Evolutionary conservation across 176 grass and related monocot genomes (phyloP).

Genomic region (Musa acuminata): DNA sequence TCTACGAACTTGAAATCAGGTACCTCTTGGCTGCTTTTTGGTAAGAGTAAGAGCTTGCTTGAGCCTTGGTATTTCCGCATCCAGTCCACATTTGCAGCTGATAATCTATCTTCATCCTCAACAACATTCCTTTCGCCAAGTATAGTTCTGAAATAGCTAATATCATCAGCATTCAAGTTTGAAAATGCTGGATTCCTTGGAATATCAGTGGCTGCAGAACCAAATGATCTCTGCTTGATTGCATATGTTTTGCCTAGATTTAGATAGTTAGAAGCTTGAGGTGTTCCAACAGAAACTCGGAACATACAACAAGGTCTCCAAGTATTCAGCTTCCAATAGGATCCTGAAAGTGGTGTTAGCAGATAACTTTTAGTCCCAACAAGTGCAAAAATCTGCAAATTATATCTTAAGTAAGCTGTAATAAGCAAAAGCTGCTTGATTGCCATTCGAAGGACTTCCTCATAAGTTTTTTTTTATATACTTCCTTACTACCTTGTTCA

Average conservation of each 20-base stretch:
- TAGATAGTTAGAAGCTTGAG: constrained; percentile 7
- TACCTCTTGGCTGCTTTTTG: constrained; percentile 67
- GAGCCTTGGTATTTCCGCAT: constrained; percentile 76
- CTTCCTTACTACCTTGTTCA: no score
- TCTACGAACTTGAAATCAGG: not conserved
- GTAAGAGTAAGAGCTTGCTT: constrained; percentile 76
- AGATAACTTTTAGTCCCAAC: constrained; percentile 6
- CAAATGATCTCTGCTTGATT: constrained; percentile 35
- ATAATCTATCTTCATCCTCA: constrained; percentile 73
- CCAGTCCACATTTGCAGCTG: constrained; percentile 79
- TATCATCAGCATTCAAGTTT: constrained; percentile 53
- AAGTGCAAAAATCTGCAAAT: constrained; percentile 17
- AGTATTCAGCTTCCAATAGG: constrained; percentile 8
- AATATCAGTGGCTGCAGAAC: constrained; percentile 33
- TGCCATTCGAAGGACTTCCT: no score
- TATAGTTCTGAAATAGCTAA: constrained; percentile 68
- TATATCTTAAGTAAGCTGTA: constrained; percentile 3
- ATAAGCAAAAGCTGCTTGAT: not conserved
- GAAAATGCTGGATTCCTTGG: constrained; percentile 75
- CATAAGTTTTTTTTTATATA: no score
- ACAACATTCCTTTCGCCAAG: constrained; percentile 69
- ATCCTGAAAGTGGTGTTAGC: constrained; percentile 24
- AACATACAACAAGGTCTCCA: not conserved
- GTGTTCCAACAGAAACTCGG: constrained; percentile 1
- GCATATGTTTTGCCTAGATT: constrained; percentile 16